Percentiles rank a stretch among this genome's conserved stretches.
These are phyloP conservation scores for Collariella sp. DNA, from an alignment of 495 filamentous ascomycete species.

Conservation along the genomic window DNA sequence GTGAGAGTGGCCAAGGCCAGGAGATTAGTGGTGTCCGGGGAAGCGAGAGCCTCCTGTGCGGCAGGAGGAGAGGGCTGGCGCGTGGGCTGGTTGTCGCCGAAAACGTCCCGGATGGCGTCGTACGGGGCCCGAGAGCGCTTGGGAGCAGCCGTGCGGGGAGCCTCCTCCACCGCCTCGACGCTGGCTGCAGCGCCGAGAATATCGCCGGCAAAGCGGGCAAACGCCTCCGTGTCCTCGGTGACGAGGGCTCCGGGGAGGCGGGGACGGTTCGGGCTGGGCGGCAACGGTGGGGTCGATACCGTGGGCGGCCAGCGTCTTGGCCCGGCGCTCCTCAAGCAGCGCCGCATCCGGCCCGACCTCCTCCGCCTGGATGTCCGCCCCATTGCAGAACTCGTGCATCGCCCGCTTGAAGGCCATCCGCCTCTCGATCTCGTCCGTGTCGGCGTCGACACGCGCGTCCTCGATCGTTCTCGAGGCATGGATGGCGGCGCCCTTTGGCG, in stretches of 20 bases:
- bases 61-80: constrained; percentile 8
- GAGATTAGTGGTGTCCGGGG: constrained; percentile 17
- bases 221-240: constrained; percentile 2
- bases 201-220: constrained; percentile 18
- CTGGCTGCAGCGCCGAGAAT: constrained; percentile 14
- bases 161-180: constrained; percentile 21
- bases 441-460: constrained; percentile 25
- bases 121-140: constrained; percentile 29
- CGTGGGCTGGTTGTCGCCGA: constrained; percentile 27
- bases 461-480: constrained; percentile 37
- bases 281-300: constrained; percentile 23
- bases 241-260: background rate
- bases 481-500: constrained; percentile 24
- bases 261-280: background rate
- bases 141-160: constrained; percentile 10
- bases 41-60: constrained; percentile 6
- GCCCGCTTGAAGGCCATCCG: constrained; percentile 15
- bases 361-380: constrained; percentile 25
- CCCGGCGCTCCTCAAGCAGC: constrained; percentile 26
- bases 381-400: constrained; percentile 23
- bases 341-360: constrained; percentile 30
- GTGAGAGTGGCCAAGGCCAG: constrained; percentile 29
- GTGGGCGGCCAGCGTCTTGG: constrained; percentile 13
- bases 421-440: constrained; percentile 13
- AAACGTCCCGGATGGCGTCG: constrained; percentile 42